Conservation (phyloP, 169 alveolate genomes). For the Eimeria maxima region DNA sequence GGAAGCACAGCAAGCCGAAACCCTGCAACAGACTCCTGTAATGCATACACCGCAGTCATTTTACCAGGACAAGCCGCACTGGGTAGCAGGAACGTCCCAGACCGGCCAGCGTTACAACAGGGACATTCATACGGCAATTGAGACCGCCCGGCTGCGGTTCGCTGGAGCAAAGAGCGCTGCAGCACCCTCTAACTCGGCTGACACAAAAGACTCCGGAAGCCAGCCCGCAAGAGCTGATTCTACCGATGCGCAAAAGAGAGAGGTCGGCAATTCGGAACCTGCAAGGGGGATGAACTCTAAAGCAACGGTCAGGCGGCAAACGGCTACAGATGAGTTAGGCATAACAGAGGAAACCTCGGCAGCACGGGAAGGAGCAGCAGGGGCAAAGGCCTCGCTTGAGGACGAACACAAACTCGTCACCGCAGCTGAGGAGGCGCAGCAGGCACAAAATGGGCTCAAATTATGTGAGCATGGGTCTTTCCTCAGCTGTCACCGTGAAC, state of each 20-base stretch:
- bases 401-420: constrained; percentile 21
- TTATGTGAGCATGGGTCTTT: constrained; percentile 56
- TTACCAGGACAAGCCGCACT: background rate
- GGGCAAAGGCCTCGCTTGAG: background rate
- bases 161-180: background rate
- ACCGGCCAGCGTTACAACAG: background rate
- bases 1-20: constrained; percentile 29
- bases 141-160: constrained; percentile 13
- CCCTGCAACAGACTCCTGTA: constrained; percentile 12
- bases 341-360: background rate
- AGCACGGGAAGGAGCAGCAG: background rate
- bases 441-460: constrained; percentile 7
- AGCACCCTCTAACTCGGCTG: background rate
- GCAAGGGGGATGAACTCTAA: background rate
- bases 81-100: background rate
- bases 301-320: background rate
- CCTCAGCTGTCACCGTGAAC: constrained; percentile 49
- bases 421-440: constrained; percentile 41
- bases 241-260: background rate
- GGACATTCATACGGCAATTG: constrained; percentile 20
- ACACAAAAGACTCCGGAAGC: background rate
- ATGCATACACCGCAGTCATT: background rate
- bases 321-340: background rate
- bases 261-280: background rate
- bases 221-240: background rate